phyloP scores from a whole-genome alignment of 2,329 filamentous ascomycete genomes.

The Xylaria sp. region DNA sequence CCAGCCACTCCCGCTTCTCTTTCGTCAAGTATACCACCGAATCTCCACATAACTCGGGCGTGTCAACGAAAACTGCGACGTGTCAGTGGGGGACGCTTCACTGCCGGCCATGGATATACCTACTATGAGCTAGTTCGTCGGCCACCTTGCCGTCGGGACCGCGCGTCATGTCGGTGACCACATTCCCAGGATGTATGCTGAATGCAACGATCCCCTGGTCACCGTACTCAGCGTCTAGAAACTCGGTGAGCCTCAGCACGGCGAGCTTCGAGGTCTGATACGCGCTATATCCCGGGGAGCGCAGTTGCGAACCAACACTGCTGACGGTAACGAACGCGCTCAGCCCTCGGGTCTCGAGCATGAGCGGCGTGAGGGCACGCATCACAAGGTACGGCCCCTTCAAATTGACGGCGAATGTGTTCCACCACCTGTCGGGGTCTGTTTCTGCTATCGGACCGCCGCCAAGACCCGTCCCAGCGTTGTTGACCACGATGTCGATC shows the following conservation, averaged over 20 bases:
- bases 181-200: conserved; percentile 50
- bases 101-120: background rate
- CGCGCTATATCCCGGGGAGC: conserved; percentile 40
- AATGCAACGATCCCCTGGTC: conserved; percentile 48
- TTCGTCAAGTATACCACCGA: conserved; percentile 40
- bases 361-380: conserved; percentile 53
- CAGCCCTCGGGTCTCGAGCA: conserved; percentile 33
- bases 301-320: conserved; percentile 47
- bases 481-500: conserved; percentile 45
- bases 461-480: conserved; percentile 35
- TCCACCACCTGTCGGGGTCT: conserved; percentile 45
- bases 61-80: conserved; percentile 35
- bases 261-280: conserved; percentile 55
- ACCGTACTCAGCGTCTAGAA: conserved; percentile 49
- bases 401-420: conserved; percentile 55
- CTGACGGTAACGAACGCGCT: conserved; percentile 51
- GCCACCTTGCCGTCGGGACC: conserved; percentile 8
- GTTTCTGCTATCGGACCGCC: conserved; percentile 32
- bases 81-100: conserved; percentile 12
- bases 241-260: conserved; percentile 52
- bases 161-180: conserved; percentile 44
- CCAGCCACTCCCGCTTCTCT: conserved; percentile 41
- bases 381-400: conserved; percentile 53
- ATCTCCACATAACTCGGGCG: conserved; percentile 38
- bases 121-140: conserved; percentile 26